Percentiles rank a stretch among this genome's conserved stretches.
Evolutionary conservation across 1,284 basidiomycete genomes (phyloP).

Genomic region (Omphalotus olearius): DNA sequence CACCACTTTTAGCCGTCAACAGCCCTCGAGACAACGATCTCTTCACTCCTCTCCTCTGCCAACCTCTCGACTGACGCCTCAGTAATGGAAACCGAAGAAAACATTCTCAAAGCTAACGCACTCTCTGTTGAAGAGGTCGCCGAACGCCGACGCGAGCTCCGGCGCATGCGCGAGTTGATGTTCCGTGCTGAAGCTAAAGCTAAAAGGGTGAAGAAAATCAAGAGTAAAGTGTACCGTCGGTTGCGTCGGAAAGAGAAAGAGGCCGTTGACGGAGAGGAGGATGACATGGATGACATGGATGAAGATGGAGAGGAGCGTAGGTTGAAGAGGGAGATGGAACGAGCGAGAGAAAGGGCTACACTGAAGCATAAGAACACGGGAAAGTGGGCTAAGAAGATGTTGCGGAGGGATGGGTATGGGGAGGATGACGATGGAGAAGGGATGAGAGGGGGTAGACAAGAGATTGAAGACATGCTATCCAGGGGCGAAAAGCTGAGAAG

Average conservation of each 20-base stretch:
- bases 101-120: conserved; percentile 72
- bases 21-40: conserved; percentile 75
- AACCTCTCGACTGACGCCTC: conserved; percentile 76
- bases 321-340: conserved; percentile 71
- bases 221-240: conserved; percentile 90
- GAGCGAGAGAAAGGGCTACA: conserved; percentile 85
- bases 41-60: conserved; percentile 71
- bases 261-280: conserved; percentile 33
- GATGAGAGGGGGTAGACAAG: conserved; percentile 64
- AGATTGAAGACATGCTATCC: conserved; percentile 77
- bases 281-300: conserved; percentile 40
- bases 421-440: conserved; percentile 73
- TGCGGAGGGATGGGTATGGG: conserved; percentile 57
- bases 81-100: conserved; percentile 67
- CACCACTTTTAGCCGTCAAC: conserved; percentile 57
- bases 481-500: conserved; percentile 67
- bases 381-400: conserved; percentile 77
- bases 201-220: conserved; percentile 91
- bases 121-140: conserved; percentile 83
- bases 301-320: conserved; percentile 53
- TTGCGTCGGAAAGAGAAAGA: conserved; percentile 79
- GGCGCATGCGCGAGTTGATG: conserved; percentile 89
- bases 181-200: conserved; percentile 93
- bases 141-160: conserved; percentile 75
- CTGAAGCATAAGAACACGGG: conserved; percentile 80